phyloP scores from a whole-genome alignment of 176 grass and related monocot genomes.

The Hsuehochloa calcarea region DNA sequence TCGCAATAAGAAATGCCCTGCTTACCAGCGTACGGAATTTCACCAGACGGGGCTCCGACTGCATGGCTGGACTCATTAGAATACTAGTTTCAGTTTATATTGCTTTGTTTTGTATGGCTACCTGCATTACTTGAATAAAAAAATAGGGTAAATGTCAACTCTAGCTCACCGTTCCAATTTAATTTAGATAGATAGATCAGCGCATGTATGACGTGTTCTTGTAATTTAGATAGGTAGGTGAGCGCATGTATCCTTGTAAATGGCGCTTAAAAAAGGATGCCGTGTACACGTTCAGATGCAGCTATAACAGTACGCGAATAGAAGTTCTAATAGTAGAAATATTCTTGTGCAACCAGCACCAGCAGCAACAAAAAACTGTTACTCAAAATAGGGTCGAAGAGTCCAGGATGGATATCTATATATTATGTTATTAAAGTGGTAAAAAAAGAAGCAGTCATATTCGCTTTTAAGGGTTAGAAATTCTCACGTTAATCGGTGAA shows the following conservation, averaged over 20 bases:
- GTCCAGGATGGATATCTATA: neutral
- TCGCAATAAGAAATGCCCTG: neutral
- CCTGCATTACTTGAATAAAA: neutral
- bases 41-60: neutral
- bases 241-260: conserved; percentile 11
- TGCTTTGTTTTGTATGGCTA: neutral
- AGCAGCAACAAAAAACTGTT: neutral
- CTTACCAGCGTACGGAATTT: conserved; percentile 19
- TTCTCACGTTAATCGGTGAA: too few species aligned
- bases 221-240: neutral
- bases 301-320: neutral
- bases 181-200: neutral
- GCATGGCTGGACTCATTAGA: neutral
- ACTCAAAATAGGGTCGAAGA: neutral
- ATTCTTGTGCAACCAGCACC: neutral
- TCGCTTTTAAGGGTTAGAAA: too few species aligned
- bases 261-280: neutral
- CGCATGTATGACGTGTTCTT: neutral
- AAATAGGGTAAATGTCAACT: conserved; percentile 34
- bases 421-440: too few species aligned
- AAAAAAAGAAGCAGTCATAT: too few species aligned
- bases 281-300: neutral
- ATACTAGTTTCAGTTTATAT: neutral
- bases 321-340: neutral
- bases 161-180: conserved; percentile 22